Evolutionary conservation across 2,329 filamentous ascomycete species (phyloP), one percentile per base, ranked within the genome.

Genomic region (Monilinia fructigena): DNA sequence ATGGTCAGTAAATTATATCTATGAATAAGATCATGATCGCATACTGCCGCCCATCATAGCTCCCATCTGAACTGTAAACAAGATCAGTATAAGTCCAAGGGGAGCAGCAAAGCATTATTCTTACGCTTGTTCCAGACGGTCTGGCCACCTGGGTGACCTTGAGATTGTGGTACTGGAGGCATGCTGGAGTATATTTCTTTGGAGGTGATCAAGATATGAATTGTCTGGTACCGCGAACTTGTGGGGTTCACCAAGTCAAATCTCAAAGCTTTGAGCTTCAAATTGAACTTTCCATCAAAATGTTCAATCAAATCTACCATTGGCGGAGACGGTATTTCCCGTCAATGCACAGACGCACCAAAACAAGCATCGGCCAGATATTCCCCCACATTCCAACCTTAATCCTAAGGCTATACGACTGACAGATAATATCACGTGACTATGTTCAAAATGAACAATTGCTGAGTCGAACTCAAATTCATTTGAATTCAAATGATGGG

Each of bases 21-120:
- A 26, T 12, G 11, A 28, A n/a, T 14, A 5, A 52, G 47, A 45
- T 38, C 20, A 52, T 53, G 66, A 54, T 65, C 63, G 86, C 93
- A 75, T 90, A 98, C 94, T 96, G 78, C 93, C 92, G 74, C 95
- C 95, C 93, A 98, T 98, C 89, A 99, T 89, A 70, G 91, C 93
- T 74, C 95, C 95, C 93, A 98, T 97, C 84, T 97, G 97, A 79
- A 93, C 93, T 96, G 77, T 74, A 70, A 59, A 75, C n/a, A 77
- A 74, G 58, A 67, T 72, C 65, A 72, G 67, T 67, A 67, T 35
- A 75, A 77, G 75, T 78, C 77, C 71, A 23, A 42, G 62, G 42
- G 23, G 8, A 58, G 45, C 38, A 55, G 12, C n/a, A 8, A 23
- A 56, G 35, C 64, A 55, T 47, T 65, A 18, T 26, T 42, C 54